Percentiles rank a stretch among this genome's conserved stretches.
Conservation (phyloP, 2,329 filamentous ascomycete genomes). For the Nigrograna mackinnonii region DNA sequence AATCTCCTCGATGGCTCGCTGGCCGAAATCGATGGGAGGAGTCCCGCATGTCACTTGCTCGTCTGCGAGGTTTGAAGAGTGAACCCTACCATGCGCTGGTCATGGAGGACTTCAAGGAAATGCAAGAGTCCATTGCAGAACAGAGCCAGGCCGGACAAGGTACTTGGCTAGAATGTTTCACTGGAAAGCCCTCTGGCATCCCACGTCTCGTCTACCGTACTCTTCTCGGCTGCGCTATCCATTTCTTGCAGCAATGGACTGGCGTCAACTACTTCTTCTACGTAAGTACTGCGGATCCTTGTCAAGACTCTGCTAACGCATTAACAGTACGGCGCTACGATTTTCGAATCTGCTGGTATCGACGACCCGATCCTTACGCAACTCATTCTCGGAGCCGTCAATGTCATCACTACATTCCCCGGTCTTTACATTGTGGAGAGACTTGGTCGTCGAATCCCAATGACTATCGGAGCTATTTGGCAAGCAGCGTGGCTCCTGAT, state of each 20-base stretch:
- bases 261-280: constrained; percentile 58
- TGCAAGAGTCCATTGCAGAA: constrained; percentile 32
- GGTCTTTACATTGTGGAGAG: constrained; percentile 53
- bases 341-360: constrained; percentile 70
- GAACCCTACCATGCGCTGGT: constrained; percentile 51
- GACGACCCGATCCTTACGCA: constrained; percentile 59
- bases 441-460: constrained; percentile 66
- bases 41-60: constrained; percentile 55
- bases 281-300: constrained; percentile 21
- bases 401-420: constrained; percentile 52
- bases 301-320: no score
- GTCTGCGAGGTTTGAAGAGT: constrained; percentile 56
- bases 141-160: constrained; percentile 30
- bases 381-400: constrained; percentile 51
- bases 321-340: constrained; percentile 64
- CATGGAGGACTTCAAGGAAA: constrained; percentile 55
- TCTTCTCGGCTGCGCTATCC: constrained; percentile 29
- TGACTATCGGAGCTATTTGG: constrained; percentile 70
- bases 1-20: constrained; percentile 50
- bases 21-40: constrained; percentile 51
- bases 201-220: constrained; percentile 42
- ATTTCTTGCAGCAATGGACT: constrained; percentile 39
- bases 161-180: constrained; percentile 34
- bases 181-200: constrained; percentile 39
- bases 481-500: constrained; percentile 68